These are phyloP conservation scores for Magnusiomyces tetraspermus DNA, from an alignment of 1,139 yeast genomes.

Conservation along the genomic window DNA sequence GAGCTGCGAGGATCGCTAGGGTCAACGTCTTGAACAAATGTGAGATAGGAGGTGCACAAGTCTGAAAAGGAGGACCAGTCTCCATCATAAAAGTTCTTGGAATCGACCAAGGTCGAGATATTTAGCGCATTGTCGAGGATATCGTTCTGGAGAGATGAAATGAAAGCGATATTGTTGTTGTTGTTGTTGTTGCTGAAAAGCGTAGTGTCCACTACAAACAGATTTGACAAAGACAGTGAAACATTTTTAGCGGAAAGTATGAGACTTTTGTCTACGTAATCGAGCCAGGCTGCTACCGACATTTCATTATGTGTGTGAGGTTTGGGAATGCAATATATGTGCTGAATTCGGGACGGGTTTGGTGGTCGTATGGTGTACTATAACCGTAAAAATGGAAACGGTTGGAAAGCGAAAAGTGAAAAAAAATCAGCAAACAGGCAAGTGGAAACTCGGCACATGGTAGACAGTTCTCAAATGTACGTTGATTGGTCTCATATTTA, in stretches of 20 bases:
- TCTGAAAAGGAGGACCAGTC: conserved; percentile 49
- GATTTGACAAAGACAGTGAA: conserved; percentile 17
- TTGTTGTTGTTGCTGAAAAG: no score
- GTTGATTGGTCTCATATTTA: neutral
- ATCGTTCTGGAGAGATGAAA: conserved; percentile 30
- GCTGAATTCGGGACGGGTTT: neutral
- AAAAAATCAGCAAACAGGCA: neutral
- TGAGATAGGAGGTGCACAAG: conserved; percentile 43
- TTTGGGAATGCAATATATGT: neutral
- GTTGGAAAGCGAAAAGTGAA: neutral
- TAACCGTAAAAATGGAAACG: no score
- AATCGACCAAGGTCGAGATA: conserved; percentile 30
- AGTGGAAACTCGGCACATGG: neutral
- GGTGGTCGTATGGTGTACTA: no score
- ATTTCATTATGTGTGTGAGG: conserved; percentile 11
- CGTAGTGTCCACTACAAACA: conserved; percentile 25
- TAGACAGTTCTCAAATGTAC: neutral
- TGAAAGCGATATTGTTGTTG: conserved; percentile 25
- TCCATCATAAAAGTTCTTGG: conserved; percentile 33
- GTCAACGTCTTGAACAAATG: conserved; percentile 45
- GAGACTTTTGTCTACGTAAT: conserved; percentile 16
- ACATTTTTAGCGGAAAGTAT: conserved; percentile 12
- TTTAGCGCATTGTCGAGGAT: conserved; percentile 23
- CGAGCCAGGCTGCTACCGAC: conserved; percentile 23
- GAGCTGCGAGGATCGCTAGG: conserved; percentile 50